These are phyloP conservation scores for Solanum ossicruentum DNA, from an alignment of 257 asterid genomes.

Conservation along the genomic window DNA sequence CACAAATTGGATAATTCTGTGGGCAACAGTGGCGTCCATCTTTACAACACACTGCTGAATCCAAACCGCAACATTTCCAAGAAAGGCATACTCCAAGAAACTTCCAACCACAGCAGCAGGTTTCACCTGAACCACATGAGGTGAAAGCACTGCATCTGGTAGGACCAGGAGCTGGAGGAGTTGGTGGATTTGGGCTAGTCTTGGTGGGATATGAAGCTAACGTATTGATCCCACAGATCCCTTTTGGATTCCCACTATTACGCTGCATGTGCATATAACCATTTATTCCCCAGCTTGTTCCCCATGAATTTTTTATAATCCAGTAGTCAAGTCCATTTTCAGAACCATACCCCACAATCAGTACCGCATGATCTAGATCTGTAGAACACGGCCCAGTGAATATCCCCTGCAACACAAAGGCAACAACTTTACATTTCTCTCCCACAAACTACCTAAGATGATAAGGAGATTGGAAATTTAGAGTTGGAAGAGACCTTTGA, in stretches of 20 bases:
- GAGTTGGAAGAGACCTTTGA: conserved; percentile 38
- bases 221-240: conserved; percentile 73
- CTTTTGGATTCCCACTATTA: conserved; percentile 35
- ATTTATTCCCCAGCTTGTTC: conserved; percentile 68
- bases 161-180: conserved; percentile 64
- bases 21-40: conserved; percentile 71
- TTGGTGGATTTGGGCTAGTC: conserved; percentile 82
- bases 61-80: conserved; percentile 73
- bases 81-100: conserved; percentile 63
- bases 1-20: conserved; percentile 67
- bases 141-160: conserved; percentile 48
- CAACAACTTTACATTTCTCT: neutral
- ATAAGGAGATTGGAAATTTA: neutral
- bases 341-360: conserved; percentile 82
- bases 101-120: conserved; percentile 64
- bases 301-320: conserved; percentile 96
- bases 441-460: neutral
- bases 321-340: conserved; percentile 68
- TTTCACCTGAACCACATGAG: conserved; percentile 58
- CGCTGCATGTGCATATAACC: conserved; percentile 75
- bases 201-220: conserved; percentile 86
- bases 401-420: conserved; percentile 52
- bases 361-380: conserved; percentile 71
- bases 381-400: conserved; percentile 88
- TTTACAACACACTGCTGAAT: conserved; percentile 68